Base-by-base conservation (phyloP, 345 rosid species). In the Clarkia xantiana region DNA sequence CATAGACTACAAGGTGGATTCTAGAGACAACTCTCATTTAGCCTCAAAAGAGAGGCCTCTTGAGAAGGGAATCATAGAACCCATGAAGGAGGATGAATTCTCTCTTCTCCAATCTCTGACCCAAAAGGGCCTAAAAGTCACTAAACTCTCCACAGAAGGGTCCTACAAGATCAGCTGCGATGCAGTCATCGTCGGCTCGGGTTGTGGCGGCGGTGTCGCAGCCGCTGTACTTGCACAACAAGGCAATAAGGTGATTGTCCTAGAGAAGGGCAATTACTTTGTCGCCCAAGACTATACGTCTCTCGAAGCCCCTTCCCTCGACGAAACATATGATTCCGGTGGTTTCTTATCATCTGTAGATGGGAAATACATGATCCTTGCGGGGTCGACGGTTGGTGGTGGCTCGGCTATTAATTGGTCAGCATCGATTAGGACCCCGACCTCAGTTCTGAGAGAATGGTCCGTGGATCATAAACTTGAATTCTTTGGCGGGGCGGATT, bases 1-100 rank as follows among this genome's bases (percentile, higher is more conserved):
- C 10, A 74, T 85, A 15, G 94, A 86, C 22, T 84, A 80, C 36
- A 36, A 52, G 12, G 55, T 60, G 7, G 83, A 80, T 58, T 60
- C 46, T 9, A 52, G 64, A 45, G 65, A 70, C 52, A 53, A 41
- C 53, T 34, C 36, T 1, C 19, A 16, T 14, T 29, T 53, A 47
- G 20, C 56, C 45, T 39, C 51, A 42, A 59, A 60, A 51, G 69
- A 64, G 54, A 75, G 87, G 47, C 83, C 80, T 41, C 71, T 80
- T 40, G 66, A 72, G 4, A 70, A 72, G 64, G 77, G 87, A 16
- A 54, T 77, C 16, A 61, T 75, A 53, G 87, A 77, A 66, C 65
- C 78, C 4, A 59, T 51, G 52, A 58, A 66, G 2, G 75, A 68
- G 38, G 47, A 42, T 10, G 11, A 55, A 17, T 2, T 15, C 4